phyloP scores from a whole-genome alignment of 805 yeast genomes.

The Kuraishia piskuri region DNA sequence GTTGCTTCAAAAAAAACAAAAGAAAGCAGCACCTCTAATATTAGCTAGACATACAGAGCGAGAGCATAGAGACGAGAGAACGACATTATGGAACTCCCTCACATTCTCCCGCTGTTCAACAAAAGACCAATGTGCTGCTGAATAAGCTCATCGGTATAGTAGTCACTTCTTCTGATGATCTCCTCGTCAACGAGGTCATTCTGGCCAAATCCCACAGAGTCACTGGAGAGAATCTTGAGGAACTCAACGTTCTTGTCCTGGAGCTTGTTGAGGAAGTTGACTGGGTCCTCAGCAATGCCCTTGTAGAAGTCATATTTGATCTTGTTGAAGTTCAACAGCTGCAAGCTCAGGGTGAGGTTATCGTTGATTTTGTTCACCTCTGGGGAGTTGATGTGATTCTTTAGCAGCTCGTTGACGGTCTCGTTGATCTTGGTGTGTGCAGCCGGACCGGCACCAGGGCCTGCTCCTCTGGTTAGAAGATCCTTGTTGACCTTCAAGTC shows the following conservation, averaged over 20 bases:
- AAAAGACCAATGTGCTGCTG: slow-evolving; percentile 73
- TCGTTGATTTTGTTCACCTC: slow-evolving; percentile 27
- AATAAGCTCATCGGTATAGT: slow-evolving; percentile 71
- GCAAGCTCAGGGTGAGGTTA: slow-evolving; percentile 36
- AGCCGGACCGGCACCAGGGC: slow-evolving; percentile 24
- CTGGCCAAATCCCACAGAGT: slow-evolving; percentile 30
- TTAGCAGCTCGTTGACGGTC: slow-evolving; percentile 33
- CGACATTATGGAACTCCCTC: slow-evolving; percentile 7
- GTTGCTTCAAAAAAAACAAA: too few relatives aligned
- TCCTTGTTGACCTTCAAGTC: slow-evolving; percentile 56
- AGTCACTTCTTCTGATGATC: slow-evolving; percentile 73
- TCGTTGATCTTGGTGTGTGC: slow-evolving; percentile 31
- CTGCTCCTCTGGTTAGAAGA: slow-evolving; percentile 27
- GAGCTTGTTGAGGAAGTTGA: slow-evolving; percentile 63
- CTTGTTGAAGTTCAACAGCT: slow-evolving; percentile 43
- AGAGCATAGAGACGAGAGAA: too few relatives aligned
- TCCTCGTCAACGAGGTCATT: slow-evolving; percentile 58
- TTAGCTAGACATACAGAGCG: background rate
- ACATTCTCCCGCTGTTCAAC: slow-evolving; percentile 47
- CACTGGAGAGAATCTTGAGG: slow-evolving; percentile 79
- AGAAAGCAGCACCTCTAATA: background rate
- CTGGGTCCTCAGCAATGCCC: slow-evolving; percentile 70
- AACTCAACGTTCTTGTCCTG: slow-evolving; percentile 76
- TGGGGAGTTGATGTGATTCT: slow-evolving; percentile 31
- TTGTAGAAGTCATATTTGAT: slow-evolving; percentile 73